A percentile compares a stretch with the other conserved stretches of the same genome.
Conservation (phyloP, 345 rosid species). For the Triadica sebifera region DNA sequence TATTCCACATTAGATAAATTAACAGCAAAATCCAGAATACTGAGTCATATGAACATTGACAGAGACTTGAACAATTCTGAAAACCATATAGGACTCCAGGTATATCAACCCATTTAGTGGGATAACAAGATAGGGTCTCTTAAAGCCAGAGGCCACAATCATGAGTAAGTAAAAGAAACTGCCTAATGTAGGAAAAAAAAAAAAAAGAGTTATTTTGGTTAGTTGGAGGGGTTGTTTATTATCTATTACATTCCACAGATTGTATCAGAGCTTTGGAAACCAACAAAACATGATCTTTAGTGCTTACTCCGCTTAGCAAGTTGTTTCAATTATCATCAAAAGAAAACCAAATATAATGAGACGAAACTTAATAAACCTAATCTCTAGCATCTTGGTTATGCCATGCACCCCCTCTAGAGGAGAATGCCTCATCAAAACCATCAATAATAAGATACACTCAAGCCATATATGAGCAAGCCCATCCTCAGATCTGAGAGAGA, state of each 20-base stretch:
- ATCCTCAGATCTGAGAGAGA: too few relatives aligned
- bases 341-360: not conserved
- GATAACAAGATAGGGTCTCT: not conserved
- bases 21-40: not conserved
- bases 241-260: not conserved
- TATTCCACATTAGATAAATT: not conserved
- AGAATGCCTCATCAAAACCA: not conserved
- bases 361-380: not conserved
- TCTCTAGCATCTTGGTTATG: not conserved
- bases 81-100: not conserved
- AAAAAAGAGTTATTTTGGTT: not conserved
- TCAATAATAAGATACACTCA: not conserved
- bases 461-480: not conserved
- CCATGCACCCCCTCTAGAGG: not conserved
- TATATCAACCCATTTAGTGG: not conserved
- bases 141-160: not conserved
- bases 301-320: not conserved
- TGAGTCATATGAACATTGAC: not conserved
- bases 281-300: not conserved
- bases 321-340: not conserved
- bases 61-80: not conserved
- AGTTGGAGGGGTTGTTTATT: not conserved
- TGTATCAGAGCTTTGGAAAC: not conserved
- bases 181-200: not conserved
- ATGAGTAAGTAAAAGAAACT: not conserved